Percentiles rank a stretch among this genome's conserved stretches.
Conservation (phyloP, 1,139 yeast species). For the Geotrichum bryndzae region DNA sequence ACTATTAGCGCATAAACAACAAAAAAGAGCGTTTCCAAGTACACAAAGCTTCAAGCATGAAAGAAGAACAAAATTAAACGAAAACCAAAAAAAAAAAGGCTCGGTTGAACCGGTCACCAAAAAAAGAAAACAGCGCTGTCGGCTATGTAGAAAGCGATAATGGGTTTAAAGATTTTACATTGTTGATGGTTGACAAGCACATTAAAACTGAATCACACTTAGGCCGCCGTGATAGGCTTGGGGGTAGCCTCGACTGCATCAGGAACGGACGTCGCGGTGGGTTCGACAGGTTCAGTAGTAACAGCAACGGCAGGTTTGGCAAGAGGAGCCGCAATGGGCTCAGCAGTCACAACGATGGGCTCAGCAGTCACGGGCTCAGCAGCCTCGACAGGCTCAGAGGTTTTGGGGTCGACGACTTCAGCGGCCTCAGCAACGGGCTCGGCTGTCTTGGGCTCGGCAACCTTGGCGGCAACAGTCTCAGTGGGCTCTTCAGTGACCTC, state of each 20-base stretch:
- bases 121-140: too few species aligned
- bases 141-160: too few species aligned
- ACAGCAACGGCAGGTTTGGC: constrained; percentile 9
- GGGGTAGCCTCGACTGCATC: neutral
- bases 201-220: too few species aligned
- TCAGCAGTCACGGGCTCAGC: constrained; percentile 4
- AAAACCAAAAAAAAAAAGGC: neutral
- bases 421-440: neutral
- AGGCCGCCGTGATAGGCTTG: neutral
- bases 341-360: constrained; percentile 1
- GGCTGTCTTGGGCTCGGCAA: constrained; percentile 10
- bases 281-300: neutral
- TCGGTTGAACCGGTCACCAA: too few species aligned
- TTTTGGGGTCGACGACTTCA: neutral
- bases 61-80: neutral
- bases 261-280: neutral
- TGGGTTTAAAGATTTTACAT: too few species aligned
- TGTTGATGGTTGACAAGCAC: too few species aligned
- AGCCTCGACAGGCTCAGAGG: constrained; percentile 2
- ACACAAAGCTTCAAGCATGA: neutral
- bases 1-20: neutral
- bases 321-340: neutral
- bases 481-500: neutral
- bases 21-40: neutral
- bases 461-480: constrained; percentile 8